Conservation (phyloP, 2,329 filamentous ascomycete genomes). For the Aspergillus eucalypticola region DNA sequence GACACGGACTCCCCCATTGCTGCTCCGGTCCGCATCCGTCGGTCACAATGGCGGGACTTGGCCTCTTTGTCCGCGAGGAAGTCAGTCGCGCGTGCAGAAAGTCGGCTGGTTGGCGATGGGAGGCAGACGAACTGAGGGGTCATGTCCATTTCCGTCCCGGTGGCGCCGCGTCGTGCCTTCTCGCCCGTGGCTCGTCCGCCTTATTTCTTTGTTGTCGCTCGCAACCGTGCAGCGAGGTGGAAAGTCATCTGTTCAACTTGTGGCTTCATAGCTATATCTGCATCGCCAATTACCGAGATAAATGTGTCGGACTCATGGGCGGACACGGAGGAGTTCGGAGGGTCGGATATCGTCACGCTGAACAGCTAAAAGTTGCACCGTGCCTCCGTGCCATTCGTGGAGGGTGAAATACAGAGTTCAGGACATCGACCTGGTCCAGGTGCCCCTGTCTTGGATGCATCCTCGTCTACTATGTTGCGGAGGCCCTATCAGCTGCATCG, state of each 20-base stretch:
- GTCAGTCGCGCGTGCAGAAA: neutral
- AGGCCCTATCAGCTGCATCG: neutral
- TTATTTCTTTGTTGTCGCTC: neutral
- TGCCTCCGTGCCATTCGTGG: neutral
- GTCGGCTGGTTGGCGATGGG: neutral
- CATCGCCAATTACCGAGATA: neutral
- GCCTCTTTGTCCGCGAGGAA: neutral
- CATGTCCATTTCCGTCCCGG: neutral
- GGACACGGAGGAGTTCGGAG: neutral
- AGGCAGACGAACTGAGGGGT: neutral
- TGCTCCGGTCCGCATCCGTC: neutral
- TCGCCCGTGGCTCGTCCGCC: neutral
- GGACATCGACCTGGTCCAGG: neutral
- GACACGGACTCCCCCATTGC: neutral
- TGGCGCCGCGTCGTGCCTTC: neutral
- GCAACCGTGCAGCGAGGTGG: neutral
- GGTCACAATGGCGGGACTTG: neutral
- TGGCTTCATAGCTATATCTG: neutral
- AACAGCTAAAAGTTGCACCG: neutral
- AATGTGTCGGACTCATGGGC: neutral
- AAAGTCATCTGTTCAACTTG: neutral
- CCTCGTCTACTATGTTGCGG: neutral
- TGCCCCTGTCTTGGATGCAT: neutral
- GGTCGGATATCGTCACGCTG: neutral
- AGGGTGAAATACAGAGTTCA: neutral